phyloP scores from a whole-genome alignment of 768 basidiomycete species.

The Cyathus striatus region DNA sequence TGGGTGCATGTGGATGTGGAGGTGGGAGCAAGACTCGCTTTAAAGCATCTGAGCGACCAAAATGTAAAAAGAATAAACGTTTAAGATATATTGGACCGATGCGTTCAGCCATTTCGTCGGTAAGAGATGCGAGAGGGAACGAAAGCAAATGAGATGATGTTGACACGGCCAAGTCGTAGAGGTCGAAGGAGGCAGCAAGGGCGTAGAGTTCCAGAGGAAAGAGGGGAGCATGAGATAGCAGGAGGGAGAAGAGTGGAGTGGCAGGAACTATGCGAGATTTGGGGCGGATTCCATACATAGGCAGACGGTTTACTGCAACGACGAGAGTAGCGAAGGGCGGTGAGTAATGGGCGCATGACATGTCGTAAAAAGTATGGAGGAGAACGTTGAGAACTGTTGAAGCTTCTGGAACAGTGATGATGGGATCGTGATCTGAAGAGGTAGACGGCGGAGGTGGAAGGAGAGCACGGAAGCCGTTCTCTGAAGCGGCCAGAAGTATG shows the following conservation, averaged over 20 bases:
- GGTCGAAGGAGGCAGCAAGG: slow-evolving; percentile 59
- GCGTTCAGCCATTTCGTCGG: slow-evolving; percentile 62
- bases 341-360: slow-evolving; percentile 71
- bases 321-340: slow-evolving; percentile 58
- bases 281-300: slow-evolving; percentile 55
- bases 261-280: slow-evolving; percentile 41
- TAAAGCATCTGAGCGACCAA: slow-evolving; percentile 76
- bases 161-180: slow-evolving; percentile 71
- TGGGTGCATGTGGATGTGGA: slow-evolving; percentile 74
- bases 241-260: slow-evolving; percentile 50
- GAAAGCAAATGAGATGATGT: slow-evolving; percentile 73
- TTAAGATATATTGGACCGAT: slow-evolving; percentile 79
- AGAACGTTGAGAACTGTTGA: slow-evolving; percentile 67
- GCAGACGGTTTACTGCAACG: slow-evolving; percentile 50
- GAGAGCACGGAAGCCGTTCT: slow-evolving; percentile 58
- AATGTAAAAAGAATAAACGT: slow-evolving; percentile 78
- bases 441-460: slow-evolving; percentile 39
- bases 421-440: slow-evolving; percentile 39
- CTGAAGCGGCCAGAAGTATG: slow-evolving; percentile 52
- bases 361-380: slow-evolving; percentile 66
- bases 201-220: slow-evolving; percentile 71
- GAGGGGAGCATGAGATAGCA: slow-evolving; percentile 64
- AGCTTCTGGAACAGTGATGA: slow-evolving; percentile 56
- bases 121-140: slow-evolving; percentile 59
- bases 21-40: slow-evolving; percentile 75